Conservation (phyloP, 2,329 filamentous ascomycete species). For the Arthrobotrys iridis region DNA sequence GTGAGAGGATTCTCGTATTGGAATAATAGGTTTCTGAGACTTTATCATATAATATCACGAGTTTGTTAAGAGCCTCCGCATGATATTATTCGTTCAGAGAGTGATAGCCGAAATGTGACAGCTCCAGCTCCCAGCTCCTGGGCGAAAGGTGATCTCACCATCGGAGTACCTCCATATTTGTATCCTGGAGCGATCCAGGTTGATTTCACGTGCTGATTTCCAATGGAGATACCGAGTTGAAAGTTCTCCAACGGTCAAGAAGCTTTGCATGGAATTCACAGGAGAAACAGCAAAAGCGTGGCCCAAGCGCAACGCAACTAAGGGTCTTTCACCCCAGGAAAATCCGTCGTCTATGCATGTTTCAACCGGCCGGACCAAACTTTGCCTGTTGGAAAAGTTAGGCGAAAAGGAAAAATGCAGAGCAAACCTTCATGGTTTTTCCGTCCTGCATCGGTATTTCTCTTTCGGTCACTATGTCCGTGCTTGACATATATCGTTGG, state of each 20-base stretch:
- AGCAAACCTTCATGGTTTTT: constrained; percentile 28
- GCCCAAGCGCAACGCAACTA: constrained; percentile 32
- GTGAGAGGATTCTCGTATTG: constrained; percentile 52
- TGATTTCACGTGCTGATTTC: constrained; percentile 10
- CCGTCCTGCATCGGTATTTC: constrained; percentile 15
- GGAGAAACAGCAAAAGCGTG: background rate
- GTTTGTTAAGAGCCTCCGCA: constrained; percentile 4
- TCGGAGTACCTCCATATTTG: constrained; percentile 12
- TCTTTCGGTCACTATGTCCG: constrained; percentile 10
- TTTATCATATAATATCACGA: constrained; percentile 27
- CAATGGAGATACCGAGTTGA: background rate
- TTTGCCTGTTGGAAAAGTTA: constrained; percentile 16
- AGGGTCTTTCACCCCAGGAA: constrained; percentile 11
- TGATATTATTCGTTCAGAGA: constrained; percentile 9
- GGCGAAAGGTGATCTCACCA: background rate
- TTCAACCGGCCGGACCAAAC: constrained; percentile 31
- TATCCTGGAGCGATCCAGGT: constrained; percentile 1
- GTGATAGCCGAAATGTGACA: constrained; percentile 22
- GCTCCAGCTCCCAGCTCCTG: constrained; percentile 5
- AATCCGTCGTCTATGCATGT: constrained; percentile 45
- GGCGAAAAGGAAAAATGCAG: constrained; percentile 27
- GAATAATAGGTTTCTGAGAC: constrained; percentile 34
- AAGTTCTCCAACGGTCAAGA: background rate
- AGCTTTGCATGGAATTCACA: constrained; percentile 15
- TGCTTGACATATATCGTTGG: background rate